Evolutionary conservation across 1,284 basidiomycete species (phyloP).

Genomic region (Malassezia dermatis): DNA sequence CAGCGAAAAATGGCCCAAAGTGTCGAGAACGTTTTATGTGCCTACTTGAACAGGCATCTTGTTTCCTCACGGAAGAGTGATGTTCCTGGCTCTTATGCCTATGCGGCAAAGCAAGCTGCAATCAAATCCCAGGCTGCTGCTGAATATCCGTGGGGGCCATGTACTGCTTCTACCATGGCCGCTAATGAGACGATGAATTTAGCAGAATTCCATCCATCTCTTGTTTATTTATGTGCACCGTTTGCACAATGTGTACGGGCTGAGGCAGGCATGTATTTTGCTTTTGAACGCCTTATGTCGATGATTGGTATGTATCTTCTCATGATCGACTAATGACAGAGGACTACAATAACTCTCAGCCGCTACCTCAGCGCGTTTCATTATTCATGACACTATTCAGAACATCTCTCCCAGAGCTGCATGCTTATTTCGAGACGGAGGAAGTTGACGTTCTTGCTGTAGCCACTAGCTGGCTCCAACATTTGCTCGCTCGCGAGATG

Average conservation of each 20-base stretch:
- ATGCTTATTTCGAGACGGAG: constrained; percentile 48
- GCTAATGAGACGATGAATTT: background rate
- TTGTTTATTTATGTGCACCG: constrained; percentile 45
- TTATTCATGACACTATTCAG: constrained; percentile 47
- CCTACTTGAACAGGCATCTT: constrained; percentile 34
- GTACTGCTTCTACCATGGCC: background rate
- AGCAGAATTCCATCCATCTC: constrained; percentile 38
- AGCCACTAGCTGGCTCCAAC: constrained; percentile 44
- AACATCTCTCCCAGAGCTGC: constrained; percentile 44
- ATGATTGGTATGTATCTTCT: constrained; percentile 18
- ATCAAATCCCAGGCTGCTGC: constrained; percentile 7
- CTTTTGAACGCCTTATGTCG: constrained; percentile 45
- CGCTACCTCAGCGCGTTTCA: constrained; percentile 36
- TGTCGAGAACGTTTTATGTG: constrained; percentile 41
- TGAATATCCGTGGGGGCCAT: background rate
- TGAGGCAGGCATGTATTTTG: constrained; percentile 48
- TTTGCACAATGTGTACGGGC: constrained; percentile 46
- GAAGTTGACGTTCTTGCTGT: constrained; percentile 44
- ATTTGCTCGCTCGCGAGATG: constrained; percentile 43
- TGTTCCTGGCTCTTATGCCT: background rate
- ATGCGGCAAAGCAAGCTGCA: background rate
- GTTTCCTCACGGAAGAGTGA: background rate
- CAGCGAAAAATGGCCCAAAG: constrained; percentile 33
- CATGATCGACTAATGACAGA: constrained; percentile 8
- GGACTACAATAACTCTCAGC: constrained; percentile 24